phyloP scores from a whole-genome alignment of 2,329 filamentous ascomycete species.

The Trichoderma breve region DNA sequence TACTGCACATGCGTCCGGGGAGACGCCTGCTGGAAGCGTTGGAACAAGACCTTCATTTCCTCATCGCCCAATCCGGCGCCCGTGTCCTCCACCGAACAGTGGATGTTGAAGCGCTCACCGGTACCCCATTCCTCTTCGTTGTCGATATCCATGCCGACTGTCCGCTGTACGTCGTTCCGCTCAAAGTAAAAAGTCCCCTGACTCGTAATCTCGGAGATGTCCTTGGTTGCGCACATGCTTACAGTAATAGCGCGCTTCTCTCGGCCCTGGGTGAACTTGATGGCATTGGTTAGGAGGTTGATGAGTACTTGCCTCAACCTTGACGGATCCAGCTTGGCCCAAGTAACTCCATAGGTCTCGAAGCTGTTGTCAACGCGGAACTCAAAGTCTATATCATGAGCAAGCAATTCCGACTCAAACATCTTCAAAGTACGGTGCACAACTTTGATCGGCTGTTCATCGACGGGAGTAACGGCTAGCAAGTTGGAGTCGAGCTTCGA shows the following conservation, averaged over 20 bases:
- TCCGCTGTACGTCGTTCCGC: constrained; percentile 40
- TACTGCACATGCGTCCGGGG: constrained; percentile 71
- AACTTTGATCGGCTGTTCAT: constrained; percentile 65
- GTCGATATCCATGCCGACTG: constrained; percentile 41
- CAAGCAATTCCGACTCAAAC: constrained; percentile 73
- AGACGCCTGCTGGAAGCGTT: constrained; percentile 66
- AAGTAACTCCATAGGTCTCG: constrained; percentile 61
- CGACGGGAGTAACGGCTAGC: constrained; percentile 66
- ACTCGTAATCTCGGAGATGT: constrained; percentile 43
- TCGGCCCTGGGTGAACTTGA: constrained; percentile 63
- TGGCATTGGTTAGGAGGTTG: constrained; percentile 68
- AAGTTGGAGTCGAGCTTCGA: constrained; percentile 71
- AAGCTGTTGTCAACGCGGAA: constrained; percentile 69
- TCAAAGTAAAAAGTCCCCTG: constrained; percentile 49
- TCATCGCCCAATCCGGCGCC: constrained; percentile 64
- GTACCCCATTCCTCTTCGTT: constrained; percentile 65
- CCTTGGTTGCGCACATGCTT: constrained; percentile 60
- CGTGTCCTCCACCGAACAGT: constrained; percentile 70
- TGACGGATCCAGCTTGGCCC: constrained; percentile 73
- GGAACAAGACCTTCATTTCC: constrained; percentile 65
- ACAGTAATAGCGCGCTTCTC: constrained; percentile 60
- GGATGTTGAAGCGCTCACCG: constrained; percentile 68
- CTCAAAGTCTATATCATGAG: constrained; percentile 68
- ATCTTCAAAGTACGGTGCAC: constrained; percentile 71
- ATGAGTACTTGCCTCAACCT: constrained; percentile 72